A percentile compares a stretch with the other conserved stretches of the same genome.
These are phyloP conservation scores for Hypomontagnella monticulosa DNA, from an alignment of 495 filamentous ascomycete genomes.

Conservation along the genomic window DNA sequence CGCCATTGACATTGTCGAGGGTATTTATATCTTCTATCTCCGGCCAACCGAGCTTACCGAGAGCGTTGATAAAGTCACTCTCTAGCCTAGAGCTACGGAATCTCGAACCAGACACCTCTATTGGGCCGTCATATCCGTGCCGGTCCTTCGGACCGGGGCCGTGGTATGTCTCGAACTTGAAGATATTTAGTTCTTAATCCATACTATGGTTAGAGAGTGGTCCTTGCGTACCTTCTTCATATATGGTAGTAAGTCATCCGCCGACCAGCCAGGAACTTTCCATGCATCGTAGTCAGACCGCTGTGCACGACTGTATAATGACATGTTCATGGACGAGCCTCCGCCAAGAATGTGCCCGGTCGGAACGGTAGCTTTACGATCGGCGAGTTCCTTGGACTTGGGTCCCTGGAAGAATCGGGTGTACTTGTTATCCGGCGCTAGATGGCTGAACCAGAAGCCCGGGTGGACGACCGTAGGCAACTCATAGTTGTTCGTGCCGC, in stretches of 20 bases:
- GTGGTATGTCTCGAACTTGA: conserved; percentile 58
- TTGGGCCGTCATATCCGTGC: conserved; percentile 61
- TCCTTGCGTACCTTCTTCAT: conserved; percentile 55
- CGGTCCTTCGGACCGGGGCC: conserved; percentile 27
- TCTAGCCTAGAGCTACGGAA: conserved; percentile 37
- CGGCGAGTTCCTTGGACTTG: conserved; percentile 53
- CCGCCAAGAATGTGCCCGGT: conserved; percentile 65
- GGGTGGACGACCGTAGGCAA: conserved; percentile 56
- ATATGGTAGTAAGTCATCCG: conserved; percentile 57
- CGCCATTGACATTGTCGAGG: conserved; percentile 35
- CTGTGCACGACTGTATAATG: conserved; percentile 50
- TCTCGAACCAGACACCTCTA: conserved; percentile 56
- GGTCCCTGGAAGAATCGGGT: conserved; percentile 47
- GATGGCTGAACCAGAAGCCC: conserved; percentile 46
- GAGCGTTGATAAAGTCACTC: conserved; percentile 55
- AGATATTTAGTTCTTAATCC: background rate
- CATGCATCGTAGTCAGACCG: conserved; percentile 58
- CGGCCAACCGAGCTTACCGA: conserved; percentile 34
- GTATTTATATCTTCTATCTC: conserved; percentile 37
- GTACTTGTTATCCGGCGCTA: conserved; percentile 44
- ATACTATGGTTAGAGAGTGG: background rate
- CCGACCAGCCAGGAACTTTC: conserved; percentile 60
- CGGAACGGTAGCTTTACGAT: conserved; percentile 52
- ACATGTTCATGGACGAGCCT: conserved; percentile 66
- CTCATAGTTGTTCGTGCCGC: conserved; percentile 59